A percentile compares a stretch with the other conserved stretches of the same genome.
Evolutionary conservation across 148 eudicot genomes (phyloP).

Genomic region (Arbutus unedo): DNA sequence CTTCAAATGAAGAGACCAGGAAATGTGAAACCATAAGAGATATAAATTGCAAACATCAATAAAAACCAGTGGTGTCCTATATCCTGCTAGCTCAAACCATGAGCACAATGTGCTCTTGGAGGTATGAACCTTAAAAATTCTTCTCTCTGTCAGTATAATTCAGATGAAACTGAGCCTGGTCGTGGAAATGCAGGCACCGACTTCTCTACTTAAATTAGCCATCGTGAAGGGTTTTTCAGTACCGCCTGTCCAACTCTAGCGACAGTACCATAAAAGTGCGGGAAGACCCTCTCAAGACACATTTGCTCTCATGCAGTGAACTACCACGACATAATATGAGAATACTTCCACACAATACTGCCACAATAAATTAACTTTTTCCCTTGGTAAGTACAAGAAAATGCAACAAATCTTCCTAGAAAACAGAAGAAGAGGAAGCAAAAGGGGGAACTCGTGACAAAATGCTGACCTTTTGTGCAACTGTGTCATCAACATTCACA

Average conservation of each 20-base stretch:
- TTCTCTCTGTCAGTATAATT: not conserved
- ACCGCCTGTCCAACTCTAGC: not conserved
- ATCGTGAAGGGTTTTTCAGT: not conserved
- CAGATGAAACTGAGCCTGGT: not conserved
- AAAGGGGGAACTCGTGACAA: not conserved
- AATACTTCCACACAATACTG: not conserved
- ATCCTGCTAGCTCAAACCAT: not conserved
- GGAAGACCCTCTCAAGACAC: slow-evolving; percentile 12
- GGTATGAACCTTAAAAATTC: not conserved
- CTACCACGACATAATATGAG: not conserved
- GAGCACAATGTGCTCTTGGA: not conserved
- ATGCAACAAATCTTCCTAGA: not conserved
- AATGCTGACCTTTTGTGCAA: slow-evolving; percentile 18
- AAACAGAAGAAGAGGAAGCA: not conserved
- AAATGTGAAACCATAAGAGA: not conserved
- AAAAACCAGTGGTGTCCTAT: not conserved
- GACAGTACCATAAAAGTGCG: not conserved
- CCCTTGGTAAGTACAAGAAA: not conserved
- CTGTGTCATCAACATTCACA: slow-evolving; percentile 11
- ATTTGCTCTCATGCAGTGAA: slow-evolving; percentile 8
- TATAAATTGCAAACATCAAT: too few relatives aligned
- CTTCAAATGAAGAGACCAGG: not conserved
- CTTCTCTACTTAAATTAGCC: not conserved
- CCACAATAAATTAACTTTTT: not conserved
- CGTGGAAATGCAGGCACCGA: slow-evolving; percentile 11